These are phyloP conservation scores for Herpetospermum pedunculosum DNA, from an alignment of 306 rosid genomes.

Conservation along the genomic window DNA sequence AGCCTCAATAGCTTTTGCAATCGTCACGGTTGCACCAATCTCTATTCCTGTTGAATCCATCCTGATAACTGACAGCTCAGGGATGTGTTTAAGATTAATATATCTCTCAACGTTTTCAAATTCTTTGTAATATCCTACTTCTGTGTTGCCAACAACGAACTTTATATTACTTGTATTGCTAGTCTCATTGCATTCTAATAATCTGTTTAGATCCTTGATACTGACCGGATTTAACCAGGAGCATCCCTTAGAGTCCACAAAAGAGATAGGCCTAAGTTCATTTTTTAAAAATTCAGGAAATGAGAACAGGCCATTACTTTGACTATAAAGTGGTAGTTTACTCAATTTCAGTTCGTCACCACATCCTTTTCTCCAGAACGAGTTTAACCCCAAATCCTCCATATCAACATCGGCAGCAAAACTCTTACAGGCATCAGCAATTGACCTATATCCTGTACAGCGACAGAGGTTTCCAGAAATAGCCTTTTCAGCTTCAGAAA, in stretches of 20 bases:
- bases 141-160: constrained; percentile 69
- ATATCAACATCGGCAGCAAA: constrained; percentile 76
- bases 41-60: constrained; percentile 49
- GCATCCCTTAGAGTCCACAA: constrained; percentile 27
- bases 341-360: constrained; percentile 27
- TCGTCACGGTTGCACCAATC: constrained; percentile 62
- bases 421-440: constrained; percentile 93
- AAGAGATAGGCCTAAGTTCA: constrained; percentile 24
- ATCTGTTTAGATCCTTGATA: constrained; percentile 37
- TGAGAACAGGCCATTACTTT: constrained; percentile 8
- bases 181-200: constrained; percentile 17
- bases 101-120: constrained; percentile 31
- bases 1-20: constrained; percentile 52
- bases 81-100: constrained; percentile 41
- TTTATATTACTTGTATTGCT: constrained; percentile 20
- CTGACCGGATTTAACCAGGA: constrained; percentile 50
- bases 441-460: constrained; percentile 84
- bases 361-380: constrained; percentile 65
- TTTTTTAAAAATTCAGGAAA: constrained; percentile 59
- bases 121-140: constrained; percentile 69
- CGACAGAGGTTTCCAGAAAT: constrained; percentile 86
- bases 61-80: constrained; percentile 40
- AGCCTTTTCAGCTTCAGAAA: constrained; percentile 62
- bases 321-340: constrained; percentile 37
- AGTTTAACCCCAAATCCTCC: constrained; percentile 81